A percentile compares a stretch with the other conserved stretches of the same genome.
Evolutionary conservation across 768 basidiomycete species (phyloP).

Genomic region (Termitomyces sp.): DNA sequence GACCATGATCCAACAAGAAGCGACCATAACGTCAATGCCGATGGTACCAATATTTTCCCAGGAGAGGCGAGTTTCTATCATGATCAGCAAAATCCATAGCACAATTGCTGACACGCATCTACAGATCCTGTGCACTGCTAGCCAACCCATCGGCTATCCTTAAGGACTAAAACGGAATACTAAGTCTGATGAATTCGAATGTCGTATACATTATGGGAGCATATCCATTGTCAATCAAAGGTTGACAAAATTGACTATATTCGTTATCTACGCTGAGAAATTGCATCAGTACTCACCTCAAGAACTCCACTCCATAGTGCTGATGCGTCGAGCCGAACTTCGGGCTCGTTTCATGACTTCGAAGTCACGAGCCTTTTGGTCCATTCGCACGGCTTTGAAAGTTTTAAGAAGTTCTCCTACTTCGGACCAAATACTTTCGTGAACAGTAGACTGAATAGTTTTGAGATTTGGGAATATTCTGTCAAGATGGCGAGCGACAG

Average conservation of each 20-base stretch:
- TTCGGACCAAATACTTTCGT: too few species aligned
- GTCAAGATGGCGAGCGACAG: conserved; percentile 5
- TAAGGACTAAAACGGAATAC: not conserved
- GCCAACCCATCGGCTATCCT: not conserved
- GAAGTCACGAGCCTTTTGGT: not conserved
- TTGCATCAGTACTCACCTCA: too few species aligned
- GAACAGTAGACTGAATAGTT: not conserved
- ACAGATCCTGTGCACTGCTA: conserved; percentile 12
- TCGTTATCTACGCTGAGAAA: not conserved
- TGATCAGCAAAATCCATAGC: not conserved
- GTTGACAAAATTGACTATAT: not conserved
- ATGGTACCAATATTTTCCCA: conserved; percentile 53
- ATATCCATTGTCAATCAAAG: not conserved
- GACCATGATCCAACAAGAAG: too few species aligned
- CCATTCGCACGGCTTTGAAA: too few species aligned
- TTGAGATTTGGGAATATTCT: conserved; percentile 4
- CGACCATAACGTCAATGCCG: conserved; percentile 48
- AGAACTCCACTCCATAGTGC: not conserved
- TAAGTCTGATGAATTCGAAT: not conserved
- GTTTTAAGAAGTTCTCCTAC: not conserved
- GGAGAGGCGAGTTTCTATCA: conserved; percentile 41
- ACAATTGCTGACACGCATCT: not conserved
- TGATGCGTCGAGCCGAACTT: not conserved
- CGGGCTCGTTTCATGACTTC: not conserved
- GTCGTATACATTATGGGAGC: too few species aligned